Base-by-base conservation (phyloP, 2,329 filamentous ascomycete species). In the Fusarium sp. region DNA sequence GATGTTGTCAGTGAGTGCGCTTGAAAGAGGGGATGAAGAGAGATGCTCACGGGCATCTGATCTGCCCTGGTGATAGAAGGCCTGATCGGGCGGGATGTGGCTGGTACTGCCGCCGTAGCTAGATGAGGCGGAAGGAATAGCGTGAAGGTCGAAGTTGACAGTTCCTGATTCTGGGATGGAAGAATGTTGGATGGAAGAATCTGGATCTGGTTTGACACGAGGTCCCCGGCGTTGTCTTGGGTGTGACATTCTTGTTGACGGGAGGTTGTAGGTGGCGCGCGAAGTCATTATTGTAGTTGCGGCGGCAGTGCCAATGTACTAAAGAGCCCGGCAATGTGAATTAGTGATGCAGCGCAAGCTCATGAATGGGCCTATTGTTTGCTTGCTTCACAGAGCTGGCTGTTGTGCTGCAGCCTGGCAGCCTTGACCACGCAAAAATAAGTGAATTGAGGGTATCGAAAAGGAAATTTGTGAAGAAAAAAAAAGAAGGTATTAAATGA, bases 31-130 rank as follows among this genome's bases (percentile, higher is more conserved):
- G 27, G 31, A 21, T 37, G 35, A 23, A 27, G 10, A 46, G 21
- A 41, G 20, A 39, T 20, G 79, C 79, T 76, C 61, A 80, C 79
- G 79, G 31, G 79, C 79, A 72, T 81, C 75, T 27, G 79, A 81
- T 56, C 79, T 72, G 18, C 72, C 72, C 21, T 74, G 66, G 7
- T 69, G 74, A 49, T 70, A 66, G 20, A 75, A 71, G 6, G 74
- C 70, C 36, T 67, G 72, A 37, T 71, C 60, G n/a, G 65, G 51
- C 17, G 51, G 65, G 8, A 61, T 54, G 17, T 59, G 36, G 3
- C 35, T 66, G 1, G 66, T 68, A 17, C 55, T 63, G 14, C 58
- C 70, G 20, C 67, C 69, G 46, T 66, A 70, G 45, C 63, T 66
- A 4, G 71, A 74, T 3, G 57, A 51, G 21, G 45, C 64, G 9